Conservation (phyloP, 495 filamentous ascomycete genomes). For the Talaromyces ruber region DNA sequence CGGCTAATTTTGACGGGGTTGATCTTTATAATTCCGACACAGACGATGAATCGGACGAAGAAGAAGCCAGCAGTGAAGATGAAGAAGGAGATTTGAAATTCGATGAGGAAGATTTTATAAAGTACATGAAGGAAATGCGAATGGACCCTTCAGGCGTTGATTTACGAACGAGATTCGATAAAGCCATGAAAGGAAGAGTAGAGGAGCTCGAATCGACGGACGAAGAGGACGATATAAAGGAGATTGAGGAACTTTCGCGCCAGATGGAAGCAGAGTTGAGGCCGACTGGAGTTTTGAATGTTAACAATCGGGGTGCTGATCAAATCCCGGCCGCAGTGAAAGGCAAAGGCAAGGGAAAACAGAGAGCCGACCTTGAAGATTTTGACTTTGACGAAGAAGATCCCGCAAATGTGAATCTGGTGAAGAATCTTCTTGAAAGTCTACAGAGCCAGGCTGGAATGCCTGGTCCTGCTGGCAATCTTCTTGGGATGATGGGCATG, state of each 20-base stretch:
- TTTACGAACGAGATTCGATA: constrained; percentile 11
- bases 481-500: constrained; percentile 79
- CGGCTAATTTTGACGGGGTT: constrained; percentile 69
- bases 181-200: constrained; percentile 23
- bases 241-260: constrained; percentile 62
- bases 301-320: constrained; percentile 37
- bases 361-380: constrained; percentile 16
- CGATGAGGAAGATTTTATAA: constrained; percentile 75
- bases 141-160: constrained; percentile 50
- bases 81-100: constrained; percentile 74
- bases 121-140: constrained; percentile 95
- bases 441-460: constrained; percentile 82
- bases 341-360: constrained; percentile 11
- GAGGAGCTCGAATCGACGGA: constrained; percentile 41
- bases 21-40: constrained; percentile 62
- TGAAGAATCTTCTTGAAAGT: constrained; percentile 83
- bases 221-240: constrained; percentile 55
- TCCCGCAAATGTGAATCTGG: constrained; percentile 77
- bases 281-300: constrained; percentile 62
- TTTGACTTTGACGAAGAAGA: constrained; percentile 41
- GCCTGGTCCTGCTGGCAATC: constrained; percentile 76
- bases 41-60: constrained; percentile 53
- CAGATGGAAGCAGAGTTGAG: constrained; percentile 78
- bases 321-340: constrained; percentile 6
- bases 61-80: constrained; percentile 42